Base-by-base conservation (phyloP, 306 rosid species). In the Acmispon strigosus region DNA sequence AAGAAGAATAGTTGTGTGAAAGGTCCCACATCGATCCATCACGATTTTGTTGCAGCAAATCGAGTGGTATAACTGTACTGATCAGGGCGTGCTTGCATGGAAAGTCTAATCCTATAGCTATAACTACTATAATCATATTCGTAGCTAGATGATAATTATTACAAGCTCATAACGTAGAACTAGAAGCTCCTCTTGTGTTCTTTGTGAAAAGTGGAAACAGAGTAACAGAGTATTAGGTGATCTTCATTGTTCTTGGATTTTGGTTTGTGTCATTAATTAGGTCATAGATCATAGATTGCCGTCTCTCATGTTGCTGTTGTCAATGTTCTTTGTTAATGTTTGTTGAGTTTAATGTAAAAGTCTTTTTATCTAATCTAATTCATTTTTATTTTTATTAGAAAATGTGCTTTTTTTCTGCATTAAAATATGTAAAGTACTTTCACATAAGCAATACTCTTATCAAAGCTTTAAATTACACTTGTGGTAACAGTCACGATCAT, bases 1-100 rank as follows among this genome's bases (percentile, higher is more conserved):
- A 82, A 62, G 73, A 67, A 34, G 68, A 81, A 42, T 58, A 74
- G 77, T 76, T 12, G 66, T 32, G 36, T 47, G 27, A 37, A 43
- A 80, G 74, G 56, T 86, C 81, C 62, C 78, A 58, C 62, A 57
- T 84, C 83, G 73, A 74, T 32, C 37, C 37, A 32, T 66, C 74
- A 72, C 54, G 32, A 53, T 54, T 62, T 85, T 32, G 74, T 41
- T 78, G 39, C 45, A 36, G 56, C 37, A 32, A 32, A 32, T 32
- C 37, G 37, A 32, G 37, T 22, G 3, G 27, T 3, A 1, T 1
- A n/a, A n/a, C n/a, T 32, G 37, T 8, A 32, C 37, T 32, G 8
- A 32, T 32, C 37, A 32, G 37, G 37, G 7, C 27, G 36, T 22
- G 15, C n/a, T 54, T 54, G 37, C 61, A 54, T 54, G 61, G 61